These are phyloP conservation scores for Paratinospora sagittata DNA, from an alignment of 164 flowering plant genomes.

Conservation along the genomic window DNA sequence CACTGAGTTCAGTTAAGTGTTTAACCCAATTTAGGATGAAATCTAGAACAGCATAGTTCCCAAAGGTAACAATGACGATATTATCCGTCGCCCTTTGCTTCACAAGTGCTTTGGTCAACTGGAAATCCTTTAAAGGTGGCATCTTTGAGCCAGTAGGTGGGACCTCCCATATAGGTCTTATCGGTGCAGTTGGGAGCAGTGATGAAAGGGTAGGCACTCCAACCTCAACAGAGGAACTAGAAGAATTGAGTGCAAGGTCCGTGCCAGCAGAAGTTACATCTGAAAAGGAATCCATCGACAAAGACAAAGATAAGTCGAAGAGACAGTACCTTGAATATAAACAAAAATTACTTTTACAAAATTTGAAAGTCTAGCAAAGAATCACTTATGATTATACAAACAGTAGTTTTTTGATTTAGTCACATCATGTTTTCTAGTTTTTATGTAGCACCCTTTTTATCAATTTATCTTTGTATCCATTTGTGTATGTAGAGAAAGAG, in stretches of 20 bases:
- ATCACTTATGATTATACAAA: too few relatives aligned
- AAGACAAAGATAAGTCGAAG: background rate
- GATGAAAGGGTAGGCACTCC: slow-evolving; percentile 15
- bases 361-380: background rate
- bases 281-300: slow-evolving; percentile 13
- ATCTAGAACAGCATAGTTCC: slow-evolving; percentile 96
- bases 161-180: slow-evolving; percentile 63
- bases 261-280: slow-evolving; percentile 23
- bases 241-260: slow-evolving; percentile 21
- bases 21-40: slow-evolving; percentile 92
- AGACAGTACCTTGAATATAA: background rate
- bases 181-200: slow-evolving; percentile 12
- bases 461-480: too few relatives aligned
- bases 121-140: slow-evolving; percentile 61
- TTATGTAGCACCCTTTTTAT: too few relatives aligned
- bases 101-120: slow-evolving; percentile 62
- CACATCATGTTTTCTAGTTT: too few relatives aligned
- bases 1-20: slow-evolving; percentile 72
- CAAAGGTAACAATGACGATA: slow-evolving; percentile 80
- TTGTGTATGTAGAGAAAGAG: too few relatives aligned
- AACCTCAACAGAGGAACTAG: slow-evolving; percentile 16
- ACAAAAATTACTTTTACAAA: too few relatives aligned
- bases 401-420: too few relatives aligned
- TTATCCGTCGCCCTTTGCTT: slow-evolving; percentile 62
- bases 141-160: slow-evolving; percentile 58